Base-by-base conservation (phyloP, 2,329 filamentous ascomycete genomes). In the Sclerotinia borealis region DNA sequence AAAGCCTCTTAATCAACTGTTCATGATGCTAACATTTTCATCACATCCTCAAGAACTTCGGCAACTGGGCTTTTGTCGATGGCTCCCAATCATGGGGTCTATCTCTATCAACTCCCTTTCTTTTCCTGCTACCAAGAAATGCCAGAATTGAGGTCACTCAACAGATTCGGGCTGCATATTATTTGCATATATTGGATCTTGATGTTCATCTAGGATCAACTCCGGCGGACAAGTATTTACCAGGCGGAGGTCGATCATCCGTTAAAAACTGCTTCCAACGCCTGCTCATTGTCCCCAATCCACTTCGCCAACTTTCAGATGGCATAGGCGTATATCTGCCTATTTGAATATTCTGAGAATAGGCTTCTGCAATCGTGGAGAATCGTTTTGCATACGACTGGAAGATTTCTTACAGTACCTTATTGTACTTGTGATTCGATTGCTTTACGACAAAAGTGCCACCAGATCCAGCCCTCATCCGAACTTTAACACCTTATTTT, bases 161-260 rank as follows among this genome's bases (percentile, higher is more conserved):
- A 67, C 47, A 59, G 31, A 62, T 50, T 55, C 45, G 34, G 63
- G 64, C 60, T 64, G 52, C 55, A 61, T 66, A 66, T 67, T 66
- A 63, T 69, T 61, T 70, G 67, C 68, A 71, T 69, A 67, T 71
- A 71, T 68, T 70, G 67, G 68, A 70, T 69, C 66, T 66, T 63
- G 67, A 71, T 69, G 61, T 62, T 63, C 67, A 61, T 45, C 68
- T 52, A 65, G 68, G 68, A 66, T 68, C 59, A 63, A 52, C 41
- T 41, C 50, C 34, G 61, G 39, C 43, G 56, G 63, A 58, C 54
- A 59, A 67, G 66, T 31, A 64, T 62, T 68, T 63, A 54, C 62
- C 65, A 68, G 56, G 55, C 60, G 61, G 61, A 63, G 65, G 68
- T 60, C 51, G 68, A 70, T 70, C 67, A 63, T 65, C 66, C 68